Evolutionary conservation across 1,284 basidiomycete species (phyloP).

Genomic region (Waitea zeae): DNA sequence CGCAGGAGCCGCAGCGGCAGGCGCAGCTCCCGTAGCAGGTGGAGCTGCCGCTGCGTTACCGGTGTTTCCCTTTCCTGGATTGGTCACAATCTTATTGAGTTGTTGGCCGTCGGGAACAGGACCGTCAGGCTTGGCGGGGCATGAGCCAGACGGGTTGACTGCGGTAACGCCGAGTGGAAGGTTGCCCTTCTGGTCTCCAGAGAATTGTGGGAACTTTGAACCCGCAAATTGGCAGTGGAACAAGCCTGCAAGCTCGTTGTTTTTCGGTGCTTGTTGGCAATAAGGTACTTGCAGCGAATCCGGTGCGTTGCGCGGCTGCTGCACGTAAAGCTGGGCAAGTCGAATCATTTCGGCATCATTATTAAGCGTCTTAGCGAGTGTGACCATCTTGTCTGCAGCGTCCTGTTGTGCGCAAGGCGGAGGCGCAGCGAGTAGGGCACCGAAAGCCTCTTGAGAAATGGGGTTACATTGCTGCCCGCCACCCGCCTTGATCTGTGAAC

Average conservation of each 20-base stretch:
- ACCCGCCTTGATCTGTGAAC: no score
- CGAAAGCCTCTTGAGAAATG: constrained; percentile 30
- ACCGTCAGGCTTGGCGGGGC: constrained; percentile 19
- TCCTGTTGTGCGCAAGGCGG: constrained; percentile 45
- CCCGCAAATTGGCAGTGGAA: constrained; percentile 25
- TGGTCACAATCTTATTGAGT: constrained; percentile 12
- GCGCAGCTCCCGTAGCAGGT: constrained; percentile 8
- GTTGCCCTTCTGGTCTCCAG: constrained; percentile 16
- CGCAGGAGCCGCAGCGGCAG: constrained; percentile 8
- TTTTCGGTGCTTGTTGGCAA: constrained; percentile 21
- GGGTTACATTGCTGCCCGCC: constrained; percentile 35
- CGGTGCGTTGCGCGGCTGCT: constrained; percentile 33
- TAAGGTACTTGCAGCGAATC: constrained; percentile 17
- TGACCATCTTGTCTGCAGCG: constrained; percentile 39
- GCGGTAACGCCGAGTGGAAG: constrained; percentile 18
- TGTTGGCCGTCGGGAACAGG: constrained; percentile 32
- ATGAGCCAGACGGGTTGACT: constrained; percentile 20
- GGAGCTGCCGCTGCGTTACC: constrained; percentile 9
- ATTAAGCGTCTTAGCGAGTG: constrained; percentile 37
- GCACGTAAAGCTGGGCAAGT: constrained; percentile 38
- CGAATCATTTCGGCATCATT: constrained; percentile 37
- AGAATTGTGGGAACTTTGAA: constrained; percentile 16
- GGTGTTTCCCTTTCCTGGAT: constrained; percentile 4
- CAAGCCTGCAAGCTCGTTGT: constrained; percentile 20
- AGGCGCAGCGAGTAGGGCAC: constrained; percentile 33